These are phyloP conservation scores for Centella asiatica DNA, from an alignment of 129 eudicot species.

Conservation along the genomic window DNA sequence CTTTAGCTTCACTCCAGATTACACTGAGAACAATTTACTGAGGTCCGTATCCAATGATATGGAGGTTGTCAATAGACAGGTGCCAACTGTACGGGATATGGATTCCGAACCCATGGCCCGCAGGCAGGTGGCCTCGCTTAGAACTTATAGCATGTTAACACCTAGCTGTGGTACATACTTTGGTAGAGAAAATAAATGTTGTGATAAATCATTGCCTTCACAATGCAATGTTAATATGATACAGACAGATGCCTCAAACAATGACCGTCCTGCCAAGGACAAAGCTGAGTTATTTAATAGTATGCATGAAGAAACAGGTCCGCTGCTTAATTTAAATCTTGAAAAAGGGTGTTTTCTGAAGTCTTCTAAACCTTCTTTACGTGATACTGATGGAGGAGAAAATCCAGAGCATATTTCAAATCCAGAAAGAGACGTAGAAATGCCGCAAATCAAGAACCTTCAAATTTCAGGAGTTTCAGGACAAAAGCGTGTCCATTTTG, in stretches of 20 bases:
- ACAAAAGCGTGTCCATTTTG: conserved; percentile 60
- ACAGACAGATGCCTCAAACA: conserved; percentile 6
- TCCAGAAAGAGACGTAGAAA: conserved; percentile 12
- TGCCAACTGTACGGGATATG: conserved; percentile 8
- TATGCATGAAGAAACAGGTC: conserved; percentile 19
- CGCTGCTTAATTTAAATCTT: conserved; percentile 6
- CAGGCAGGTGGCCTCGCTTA: conserved; percentile 39
- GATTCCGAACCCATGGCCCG: conserved; percentile 17
- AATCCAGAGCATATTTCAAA: conserved; percentile 10
- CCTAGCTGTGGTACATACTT: conserved; percentile 17
- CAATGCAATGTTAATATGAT: conserved; percentile 1
- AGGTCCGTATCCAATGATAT: conserved; percentile 6
- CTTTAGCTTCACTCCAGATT: conserved; percentile 15
- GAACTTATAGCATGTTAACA: conserved; percentile 37
- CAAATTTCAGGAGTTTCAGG: conserved; percentile 30
- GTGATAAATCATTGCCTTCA: conserved; percentile 14
- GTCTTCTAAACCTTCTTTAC: conserved; percentile 14
- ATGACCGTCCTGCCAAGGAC: conserved; percentile 22
- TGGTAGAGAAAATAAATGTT: conserved; percentile 11
- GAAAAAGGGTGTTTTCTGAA: conserved; percentile 4
- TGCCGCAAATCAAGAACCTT: conserved; percentile 15
- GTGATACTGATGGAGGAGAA: conserved; percentile 13
- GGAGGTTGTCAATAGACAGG: conserved; percentile 11
- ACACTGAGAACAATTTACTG: conserved; percentile 12
- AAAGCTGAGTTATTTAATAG: conserved; percentile 21